Evolutionary conservation across 495 filamentous ascomycete species (phyloP).

Genomic region (Talaromyces proteolyticus): DNA sequence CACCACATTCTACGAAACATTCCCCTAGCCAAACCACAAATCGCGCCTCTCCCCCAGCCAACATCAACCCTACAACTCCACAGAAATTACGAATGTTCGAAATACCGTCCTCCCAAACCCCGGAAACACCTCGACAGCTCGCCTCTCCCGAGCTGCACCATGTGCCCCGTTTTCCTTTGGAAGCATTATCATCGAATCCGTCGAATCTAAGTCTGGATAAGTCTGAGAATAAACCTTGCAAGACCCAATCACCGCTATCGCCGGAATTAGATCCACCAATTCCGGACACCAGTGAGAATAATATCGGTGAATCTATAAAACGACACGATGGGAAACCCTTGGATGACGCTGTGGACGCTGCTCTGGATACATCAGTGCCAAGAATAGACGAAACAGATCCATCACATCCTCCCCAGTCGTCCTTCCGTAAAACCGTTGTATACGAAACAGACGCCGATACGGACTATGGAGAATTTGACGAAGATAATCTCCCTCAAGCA

Average conservation of each 20-base stretch:
- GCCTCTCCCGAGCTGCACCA: conserved; percentile 33
- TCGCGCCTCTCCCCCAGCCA: neutral
- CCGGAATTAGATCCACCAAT: neutral
- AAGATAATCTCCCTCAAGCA: conserved; percentile 3
- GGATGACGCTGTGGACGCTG: neutral
- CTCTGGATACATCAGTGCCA: neutral
- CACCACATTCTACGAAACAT: too few species aligned
- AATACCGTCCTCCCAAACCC: conserved; percentile 42
- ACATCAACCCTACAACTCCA: conserved; percentile 21
- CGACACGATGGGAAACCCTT: neutral
- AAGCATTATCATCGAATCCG: conserved; percentile 7
- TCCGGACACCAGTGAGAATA: neutral
- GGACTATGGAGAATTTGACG: conserved; percentile 26
- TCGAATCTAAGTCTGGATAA: neutral
- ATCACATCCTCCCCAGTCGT: neutral
- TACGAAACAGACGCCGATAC: conserved; percentile 42
- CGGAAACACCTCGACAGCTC: conserved; percentile 36
- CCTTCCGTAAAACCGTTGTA: conserved; percentile 21
- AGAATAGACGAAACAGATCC: neutral
- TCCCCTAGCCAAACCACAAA: too few species aligned
- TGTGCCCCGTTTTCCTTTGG: conserved; percentile 24
- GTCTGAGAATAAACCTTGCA: neutral
- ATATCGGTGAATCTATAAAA: neutral
- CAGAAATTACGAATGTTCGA: conserved; percentile 25
- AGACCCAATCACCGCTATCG: neutral